phyloP scores from a whole-genome alignment of 306 rosid species.

The Begonia peltatifolia region DNA sequence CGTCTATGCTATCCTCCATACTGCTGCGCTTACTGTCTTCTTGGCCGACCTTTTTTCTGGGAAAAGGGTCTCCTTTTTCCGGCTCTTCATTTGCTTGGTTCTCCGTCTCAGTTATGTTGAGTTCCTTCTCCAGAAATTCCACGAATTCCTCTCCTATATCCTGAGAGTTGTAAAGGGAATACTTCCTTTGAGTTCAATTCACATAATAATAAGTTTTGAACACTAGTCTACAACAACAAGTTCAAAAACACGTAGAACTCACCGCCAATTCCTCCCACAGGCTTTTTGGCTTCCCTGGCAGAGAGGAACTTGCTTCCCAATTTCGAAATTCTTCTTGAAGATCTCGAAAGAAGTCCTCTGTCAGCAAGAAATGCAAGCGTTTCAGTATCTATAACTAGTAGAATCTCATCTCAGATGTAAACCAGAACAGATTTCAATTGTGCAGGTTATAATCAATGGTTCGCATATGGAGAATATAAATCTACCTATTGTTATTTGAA shows the following conservation, averaged over 20 bases:
- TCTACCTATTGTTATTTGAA: constrained; percentile 97
- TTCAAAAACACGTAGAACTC: constrained; percentile 8
- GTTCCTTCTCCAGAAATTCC: constrained; percentile 93
- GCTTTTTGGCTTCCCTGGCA: constrained; percentile 87
- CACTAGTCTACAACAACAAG: too few species aligned
- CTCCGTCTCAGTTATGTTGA: constrained; percentile 42
- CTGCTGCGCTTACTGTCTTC: constrained; percentile 35
- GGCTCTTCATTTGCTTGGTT: constrained; percentile 22
- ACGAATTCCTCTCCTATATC: constrained; percentile 97
- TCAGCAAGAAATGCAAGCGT: constrained; percentile 13
- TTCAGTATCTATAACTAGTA: not conserved
- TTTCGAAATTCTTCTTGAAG: constrained; percentile 78
- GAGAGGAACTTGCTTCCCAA: constrained; percentile 76
- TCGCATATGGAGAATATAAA: constrained; percentile 34
- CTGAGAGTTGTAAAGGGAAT: constrained; percentile 27
- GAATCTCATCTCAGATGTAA: not conserved
- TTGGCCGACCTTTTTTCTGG: constrained; percentile 13
- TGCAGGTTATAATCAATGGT: constrained; percentile 2
- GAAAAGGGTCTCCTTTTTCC: constrained; percentile 23
- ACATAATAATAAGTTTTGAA: too few species aligned
- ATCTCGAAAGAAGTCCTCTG: constrained; percentile 82
- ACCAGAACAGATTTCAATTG: not conserved
- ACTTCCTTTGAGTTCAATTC: too few species aligned
- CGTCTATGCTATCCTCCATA: constrained; percentile 68
- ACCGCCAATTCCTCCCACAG: constrained; percentile 96